A percentile compares a stretch with the other conserved stretches of the same genome.
Conservation (phyloP, 495 filamentous ascomycete species). For the Penicillium nucicola region DNA sequence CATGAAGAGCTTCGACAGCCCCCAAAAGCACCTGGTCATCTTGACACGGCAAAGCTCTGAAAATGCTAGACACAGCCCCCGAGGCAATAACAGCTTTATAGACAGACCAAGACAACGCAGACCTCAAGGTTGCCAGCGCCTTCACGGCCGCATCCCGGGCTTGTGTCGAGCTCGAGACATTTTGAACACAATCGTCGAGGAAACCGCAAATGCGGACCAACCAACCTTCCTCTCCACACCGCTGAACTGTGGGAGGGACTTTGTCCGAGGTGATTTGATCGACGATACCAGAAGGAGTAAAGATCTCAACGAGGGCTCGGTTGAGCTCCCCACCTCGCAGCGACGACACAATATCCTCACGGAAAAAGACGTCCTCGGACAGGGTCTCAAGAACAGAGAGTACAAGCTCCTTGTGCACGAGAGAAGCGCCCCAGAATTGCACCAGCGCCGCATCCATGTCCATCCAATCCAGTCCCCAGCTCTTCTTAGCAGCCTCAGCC, state of each 20-base stretch:
- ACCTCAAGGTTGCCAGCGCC: conserved; percentile 69
- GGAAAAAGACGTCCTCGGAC: conserved; percentile 90
- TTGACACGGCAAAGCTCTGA: conserved; percentile 67
- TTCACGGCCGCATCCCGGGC: conserved; percentile 63
- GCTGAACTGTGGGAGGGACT: conserved; percentile 56
- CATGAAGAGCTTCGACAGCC: conserved; percentile 78
- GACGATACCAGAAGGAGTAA: conserved; percentile 75
- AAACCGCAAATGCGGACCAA: conserved; percentile 71
- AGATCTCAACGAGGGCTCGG: conserved; percentile 87
- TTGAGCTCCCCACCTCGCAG: conserved; percentile 79
- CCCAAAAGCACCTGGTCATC: conserved; percentile 75
- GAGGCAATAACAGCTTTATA: conserved; percentile 73
- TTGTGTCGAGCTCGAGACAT: conserved; percentile 60
- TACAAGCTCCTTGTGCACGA: conserved; percentile 76
- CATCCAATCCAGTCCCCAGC: conserved; percentile 87
- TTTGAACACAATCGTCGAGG: conserved; percentile 67
- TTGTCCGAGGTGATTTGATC: conserved; percentile 69
- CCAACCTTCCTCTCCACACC: conserved; percentile 84
- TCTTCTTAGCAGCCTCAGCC: conserved; percentile 90
- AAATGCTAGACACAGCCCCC: conserved; percentile 67
- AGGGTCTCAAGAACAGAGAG: conserved; percentile 84
- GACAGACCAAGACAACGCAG: conserved; percentile 78
- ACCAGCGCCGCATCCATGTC: conserved; percentile 88
- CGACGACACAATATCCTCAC: conserved; percentile 81
- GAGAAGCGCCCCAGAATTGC: conserved; percentile 71